Conservation (phyloP, 73 alveolate genomes). For the Tetrahymena borealis region DNA sequence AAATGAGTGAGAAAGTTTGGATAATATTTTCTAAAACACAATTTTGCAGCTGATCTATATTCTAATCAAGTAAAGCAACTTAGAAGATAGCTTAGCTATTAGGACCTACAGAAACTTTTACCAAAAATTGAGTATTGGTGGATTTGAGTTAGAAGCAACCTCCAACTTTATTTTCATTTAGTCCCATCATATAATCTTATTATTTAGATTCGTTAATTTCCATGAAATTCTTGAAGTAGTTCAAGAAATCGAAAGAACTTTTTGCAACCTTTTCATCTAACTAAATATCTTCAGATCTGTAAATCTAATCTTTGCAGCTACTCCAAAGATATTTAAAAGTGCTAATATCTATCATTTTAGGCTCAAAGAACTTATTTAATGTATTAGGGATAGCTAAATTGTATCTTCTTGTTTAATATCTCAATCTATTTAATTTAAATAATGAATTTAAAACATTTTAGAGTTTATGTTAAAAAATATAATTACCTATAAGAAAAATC, state of each 20-base stretch:
- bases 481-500: neutral
- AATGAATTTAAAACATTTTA: too few species aligned
- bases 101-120: neutral
- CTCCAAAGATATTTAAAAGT: neutral
- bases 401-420: neutral
- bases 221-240: neutral
- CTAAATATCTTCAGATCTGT: neutral
- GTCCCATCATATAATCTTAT: neutral
- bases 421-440: neutral
- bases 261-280: neutral
- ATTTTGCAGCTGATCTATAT: neutral
- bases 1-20: neutral
- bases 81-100: neutral
- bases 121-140: neutral
- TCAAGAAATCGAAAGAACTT: neutral
- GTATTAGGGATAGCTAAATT: neutral
- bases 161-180: neutral
- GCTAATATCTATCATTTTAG: neutral
- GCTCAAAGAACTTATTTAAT: neutral
- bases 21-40: neutral
- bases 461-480: too few species aligned
- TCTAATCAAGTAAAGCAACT: neutral
- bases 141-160: neutral
- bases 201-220: neutral
- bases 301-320: neutral